These are phyloP conservation scores for Sanghuangporus weigelae DNA, from an alignment of 1,284 basidiomycete species.

Conservation along the genomic window DNA sequence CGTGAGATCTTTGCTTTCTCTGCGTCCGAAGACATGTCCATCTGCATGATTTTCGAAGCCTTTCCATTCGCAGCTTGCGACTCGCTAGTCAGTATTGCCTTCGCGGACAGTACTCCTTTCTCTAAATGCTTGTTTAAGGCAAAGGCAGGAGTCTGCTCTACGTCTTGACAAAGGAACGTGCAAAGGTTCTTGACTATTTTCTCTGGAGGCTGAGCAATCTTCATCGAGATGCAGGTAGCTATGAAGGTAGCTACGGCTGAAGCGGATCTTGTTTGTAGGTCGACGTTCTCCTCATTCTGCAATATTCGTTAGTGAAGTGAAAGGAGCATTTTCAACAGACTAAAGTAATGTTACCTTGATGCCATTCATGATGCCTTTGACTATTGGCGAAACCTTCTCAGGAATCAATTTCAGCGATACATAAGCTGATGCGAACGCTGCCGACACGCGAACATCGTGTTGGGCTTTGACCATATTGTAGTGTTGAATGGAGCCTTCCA, in stretches of 20 bases:
- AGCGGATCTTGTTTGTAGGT: constrained; percentile 90
- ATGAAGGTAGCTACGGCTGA: constrained; percentile 85
- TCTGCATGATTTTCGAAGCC: constrained; percentile 39
- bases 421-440: constrained; percentile 87
- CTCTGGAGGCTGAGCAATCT: constrained; percentile 63
- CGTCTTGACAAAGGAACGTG: constrained; percentile 94
- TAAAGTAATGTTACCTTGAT: constrained; percentile 71
- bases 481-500: constrained; percentile 75
- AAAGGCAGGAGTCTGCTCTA: constrained; percentile 87
- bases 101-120: constrained; percentile 79
- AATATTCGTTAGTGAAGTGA: constrained; percentile 2
- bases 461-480: constrained; percentile 83
- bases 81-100: constrained; percentile 30
- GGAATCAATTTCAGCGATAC: constrained; percentile 83
- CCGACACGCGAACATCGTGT: constrained; percentile 84
- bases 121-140: constrained; percentile 51
- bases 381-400: constrained; percentile 92
- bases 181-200: constrained; percentile 98
- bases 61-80: constrained; percentile 36
- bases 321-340: constrained; percentile 1
- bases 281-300: constrained; percentile 87
- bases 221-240: constrained; percentile 72
- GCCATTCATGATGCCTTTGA: constrained; percentile 97
- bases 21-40: constrained; percentile 41
- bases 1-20: constrained; percentile 56